Evolutionary conservation across 345 rosid genomes (phyloP), one percentile per base, ranked within the genome.

Genomic region (Eucalyptus grandis): DNA sequence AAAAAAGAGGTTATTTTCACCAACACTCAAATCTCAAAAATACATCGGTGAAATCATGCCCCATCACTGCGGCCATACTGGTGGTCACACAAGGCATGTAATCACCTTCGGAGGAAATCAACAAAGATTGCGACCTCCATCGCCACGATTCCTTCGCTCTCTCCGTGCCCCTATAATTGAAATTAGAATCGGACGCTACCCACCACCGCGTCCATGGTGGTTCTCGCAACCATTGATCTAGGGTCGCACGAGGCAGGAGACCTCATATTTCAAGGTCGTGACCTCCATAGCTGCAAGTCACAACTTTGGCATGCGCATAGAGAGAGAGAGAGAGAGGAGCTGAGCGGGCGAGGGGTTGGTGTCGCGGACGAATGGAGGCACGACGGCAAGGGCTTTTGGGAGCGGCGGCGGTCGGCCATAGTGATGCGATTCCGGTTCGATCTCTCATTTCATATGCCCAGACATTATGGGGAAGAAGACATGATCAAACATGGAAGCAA

Each of bases 391-490:
- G 13, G 80, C 80, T 31, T 37, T 69, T 3, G 44, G 26, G 26
- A 19, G 26, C 81, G 11, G 44, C 24, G 81, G 13, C 5, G 81
- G 81, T 69, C 14, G 13, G 81, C 81, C 8, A 69, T 40, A 9
- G 37, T 14, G 0, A 56, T 24, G 37, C 0, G 17, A 62, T 62
- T 62, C 16, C 0, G 0, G 16, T 1, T 62, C 16, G 34, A 30
- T 12, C 34, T 27, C 69, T 27, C 31, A 13, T 60, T 62, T 7
- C 34, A 3, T 12, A 27, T 26, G 31, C 8, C 31, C 31, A 12
- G 7, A 60, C 31, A 5, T 60, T 2, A 26, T 12, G 31, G 30
- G 67, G n/a, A 5, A 60, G 67, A 60, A 60, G 14, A 60, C 0
- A 12, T 5, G 31, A 60, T 12, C 8, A 27, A 60, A 60, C 2